Evolutionary conservation across 345 rosid species (phyloP), one percentile per base, ranked within the genome.

Genomic region (Triadica sebifera): DNA sequence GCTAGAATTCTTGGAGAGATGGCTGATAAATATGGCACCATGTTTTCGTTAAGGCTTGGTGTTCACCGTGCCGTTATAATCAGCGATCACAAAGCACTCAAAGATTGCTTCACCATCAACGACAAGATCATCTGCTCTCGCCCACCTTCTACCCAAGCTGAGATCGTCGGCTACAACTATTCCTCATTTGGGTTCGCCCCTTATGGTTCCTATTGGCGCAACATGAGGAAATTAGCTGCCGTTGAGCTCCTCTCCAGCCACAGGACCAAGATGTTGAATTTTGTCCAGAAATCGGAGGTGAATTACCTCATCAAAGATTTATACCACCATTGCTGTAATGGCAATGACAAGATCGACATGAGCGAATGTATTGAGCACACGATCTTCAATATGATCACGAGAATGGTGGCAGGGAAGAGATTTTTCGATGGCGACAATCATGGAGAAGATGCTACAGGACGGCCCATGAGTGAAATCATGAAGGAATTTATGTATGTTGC

Each of bases 401-500:
- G 68, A 62, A 63, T 65, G 53, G 71, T 79, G 22, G 78, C 78
- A 2, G 72, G 78, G 39, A 79, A 79, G 46, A 79, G 72, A 61
- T 75, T 61, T 24, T 64, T 74, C 20, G 24, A 52, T 12, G 25
- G 52, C 0, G 1, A 60, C 15, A 60, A 24, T 57, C 3, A 12
- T 4, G 71, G 2, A 11, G 46, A 49, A 1, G 53, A 55, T 46
- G 58, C 25, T 76, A 78, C 65, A 78, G 78, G 51, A 0, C 55
- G 37, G 12, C 70, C 77, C 2, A 73, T 81, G 0, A 55, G 71
- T 9, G 38, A 56, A 15, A 66, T 81, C 7, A 69, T 83, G 47
- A 83, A 55, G 60, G 86, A 80, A 29, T 77, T 58, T 45, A 69
- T 69, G 71, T 38, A 78, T 8, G 78, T 79, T 24, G 22, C 61